Evolutionary conservation across 1,284 basidiomycete species (phyloP).

Genomic region (Pyrrhoderma lamaoense): DNA sequence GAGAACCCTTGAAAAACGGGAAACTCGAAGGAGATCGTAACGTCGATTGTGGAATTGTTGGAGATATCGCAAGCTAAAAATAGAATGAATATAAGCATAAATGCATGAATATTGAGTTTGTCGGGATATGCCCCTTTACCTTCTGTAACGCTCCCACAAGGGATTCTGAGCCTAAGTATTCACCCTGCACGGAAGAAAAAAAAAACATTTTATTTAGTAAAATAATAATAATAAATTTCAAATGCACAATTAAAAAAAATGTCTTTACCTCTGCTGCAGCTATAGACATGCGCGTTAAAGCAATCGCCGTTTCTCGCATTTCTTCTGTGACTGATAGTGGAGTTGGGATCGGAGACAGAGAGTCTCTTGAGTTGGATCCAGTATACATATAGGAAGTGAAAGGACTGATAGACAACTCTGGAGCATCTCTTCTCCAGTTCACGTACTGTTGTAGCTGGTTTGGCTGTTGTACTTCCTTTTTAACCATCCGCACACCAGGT

Average conservation of each 20-base stretch:
- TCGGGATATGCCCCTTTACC: constrained; percentile 14
- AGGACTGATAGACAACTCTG: no score
- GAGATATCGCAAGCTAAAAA: neutral
- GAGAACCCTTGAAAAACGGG: no score
- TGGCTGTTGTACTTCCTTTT: neutral
- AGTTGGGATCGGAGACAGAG: constrained; percentile 6
- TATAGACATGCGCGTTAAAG: constrained; percentile 27
- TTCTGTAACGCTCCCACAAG: constrained; percentile 26
- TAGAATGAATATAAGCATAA: no score
- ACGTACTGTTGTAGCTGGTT: neutral
- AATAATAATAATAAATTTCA: no score
- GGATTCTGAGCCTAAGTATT: constrained; percentile 27
- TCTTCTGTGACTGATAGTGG: constrained; percentile 21
- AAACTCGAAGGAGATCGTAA: no score
- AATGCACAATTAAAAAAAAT: no score
- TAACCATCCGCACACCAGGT: constrained; percentile 23
- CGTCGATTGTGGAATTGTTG: no score
- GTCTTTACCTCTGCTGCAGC: constrained; percentile 11
- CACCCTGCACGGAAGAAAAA: constrained; percentile 16
- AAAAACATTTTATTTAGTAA: neutral
- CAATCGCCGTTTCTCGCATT: constrained; percentile 26
- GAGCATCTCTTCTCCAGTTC: no score
- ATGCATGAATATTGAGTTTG: no score
- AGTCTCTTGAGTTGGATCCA: neutral
- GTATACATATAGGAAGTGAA: neutral